Percentiles rank a stretch among this genome's conserved stretches.
phyloP scores from a whole-genome alignment of 2,329 filamentous ascomycete species.

The Mycocentrospora acerina region DNA sequence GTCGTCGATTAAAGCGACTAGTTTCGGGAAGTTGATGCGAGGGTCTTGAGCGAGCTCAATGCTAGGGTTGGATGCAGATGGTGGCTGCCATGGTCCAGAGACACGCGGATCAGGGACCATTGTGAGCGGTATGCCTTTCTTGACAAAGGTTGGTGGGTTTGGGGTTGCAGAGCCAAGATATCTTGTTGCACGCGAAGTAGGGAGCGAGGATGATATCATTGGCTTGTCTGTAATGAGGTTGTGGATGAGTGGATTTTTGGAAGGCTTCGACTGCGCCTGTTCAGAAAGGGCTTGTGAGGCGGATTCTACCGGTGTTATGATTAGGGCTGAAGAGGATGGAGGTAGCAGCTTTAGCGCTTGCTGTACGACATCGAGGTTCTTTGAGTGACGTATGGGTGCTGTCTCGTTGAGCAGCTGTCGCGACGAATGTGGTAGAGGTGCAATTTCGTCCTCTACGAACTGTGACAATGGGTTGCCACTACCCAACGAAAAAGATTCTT shows the following conservation, averaged over 20 bases:
- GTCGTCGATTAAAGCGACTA: slow-evolving; percentile 88
- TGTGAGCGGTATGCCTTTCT: slow-evolving; percentile 85
- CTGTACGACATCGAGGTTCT: slow-evolving; percentile 74
- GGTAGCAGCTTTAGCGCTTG: slow-evolving; percentile 75
- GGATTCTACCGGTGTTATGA: slow-evolving; percentile 84
- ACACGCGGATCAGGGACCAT: slow-evolving; percentile 73
- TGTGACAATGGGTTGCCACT: slow-evolving; percentile 49
- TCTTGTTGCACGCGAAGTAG: slow-evolving; percentile 48
- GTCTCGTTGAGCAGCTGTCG: slow-evolving; percentile 15
- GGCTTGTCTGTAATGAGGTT: slow-evolving; percentile 96
- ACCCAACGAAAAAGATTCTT: slow-evolving; percentile 18
- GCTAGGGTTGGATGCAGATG: slow-evolving; percentile 58
- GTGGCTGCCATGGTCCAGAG: slow-evolving; percentile 65
- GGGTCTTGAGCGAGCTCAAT: slow-evolving; percentile 72
- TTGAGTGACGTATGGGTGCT: slow-evolving; percentile 52
- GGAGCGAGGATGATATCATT: slow-evolving; percentile 86
- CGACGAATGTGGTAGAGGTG: slow-evolving; percentile 14
- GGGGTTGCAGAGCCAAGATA: slow-evolving; percentile 37
- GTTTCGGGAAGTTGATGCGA: slow-evolving; percentile 76
- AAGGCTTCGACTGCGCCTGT: slow-evolving; percentile 59
- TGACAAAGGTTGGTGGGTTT: slow-evolving; percentile 75
- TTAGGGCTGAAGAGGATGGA: slow-evolving; percentile 79
- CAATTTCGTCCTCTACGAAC: slow-evolving; percentile 39
- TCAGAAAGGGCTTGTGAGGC: slow-evolving; percentile 53
- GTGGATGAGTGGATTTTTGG: slow-evolving; percentile 86